A percentile compares a stretch with the other conserved stretches of the same genome.
Evolutionary conservation across 1,139 yeast genomes (phyloP).

Genomic region (Candida dubliniensis): DNA sequence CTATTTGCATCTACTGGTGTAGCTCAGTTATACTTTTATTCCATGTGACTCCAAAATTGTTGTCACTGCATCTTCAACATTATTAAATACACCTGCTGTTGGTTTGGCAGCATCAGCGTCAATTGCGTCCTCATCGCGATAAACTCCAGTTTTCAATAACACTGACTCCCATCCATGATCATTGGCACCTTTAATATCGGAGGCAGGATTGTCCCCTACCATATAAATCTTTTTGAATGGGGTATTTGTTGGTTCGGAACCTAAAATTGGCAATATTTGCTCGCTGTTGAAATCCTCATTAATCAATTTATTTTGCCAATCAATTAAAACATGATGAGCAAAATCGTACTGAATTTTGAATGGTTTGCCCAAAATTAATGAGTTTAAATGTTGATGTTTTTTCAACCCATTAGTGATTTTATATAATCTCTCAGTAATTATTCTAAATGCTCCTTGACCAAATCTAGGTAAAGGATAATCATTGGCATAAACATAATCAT

Average conservation of each 20-base stretch:
- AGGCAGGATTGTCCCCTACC: conserved; percentile 96
- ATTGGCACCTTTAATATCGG: conserved; percentile 89
- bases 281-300: conserved; percentile 15
- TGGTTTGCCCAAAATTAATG: conserved; percentile 82
- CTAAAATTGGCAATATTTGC: conserved; percentile 39
- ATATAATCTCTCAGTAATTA: conserved; percentile 64
- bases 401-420: conserved; percentile 53
- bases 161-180: conserved; percentile 85
- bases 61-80: conserved; percentile 48
- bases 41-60: conserved; percentile 26
- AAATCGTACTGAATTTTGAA: conserved; percentile 76
- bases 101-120: conserved; percentile 39
- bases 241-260: conserved; percentile 32
- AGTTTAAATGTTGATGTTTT: conserved; percentile 39
- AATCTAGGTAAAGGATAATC: conserved; percentile 77
- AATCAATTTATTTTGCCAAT: conserved; percentile 49
- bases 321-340: conserved; percentile 70
- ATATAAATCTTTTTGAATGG: conserved; percentile 67
- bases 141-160: conserved; percentile 86
- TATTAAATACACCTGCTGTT: conserved; percentile 48
- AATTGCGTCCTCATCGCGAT: conserved; percentile 57
- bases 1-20: too few species aligned
- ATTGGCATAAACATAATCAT: conserved; percentile 90
- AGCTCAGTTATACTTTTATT: conserved; percentile 1
- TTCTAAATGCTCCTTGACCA: conserved; percentile 90